Conservation (phyloP, 1,284 basidiomycete genomes). For the Porphyrellus sp. region DNA sequence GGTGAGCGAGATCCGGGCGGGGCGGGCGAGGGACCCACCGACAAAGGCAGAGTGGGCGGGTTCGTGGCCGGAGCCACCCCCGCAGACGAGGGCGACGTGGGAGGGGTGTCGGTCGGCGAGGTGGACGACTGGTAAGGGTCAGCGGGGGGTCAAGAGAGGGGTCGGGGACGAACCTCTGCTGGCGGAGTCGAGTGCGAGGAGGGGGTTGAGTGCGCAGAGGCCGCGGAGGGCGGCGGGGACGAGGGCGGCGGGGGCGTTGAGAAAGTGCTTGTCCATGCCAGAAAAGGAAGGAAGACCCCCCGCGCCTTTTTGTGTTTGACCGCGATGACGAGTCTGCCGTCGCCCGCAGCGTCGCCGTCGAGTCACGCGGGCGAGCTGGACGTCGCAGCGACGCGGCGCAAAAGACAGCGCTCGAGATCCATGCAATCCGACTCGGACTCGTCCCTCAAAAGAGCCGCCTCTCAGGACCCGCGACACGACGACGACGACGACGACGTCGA, state of each 20-base stretch:
- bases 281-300: slow-evolving; percentile 45
- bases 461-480: slow-evolving; percentile 50
- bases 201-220: slow-evolving; percentile 67
- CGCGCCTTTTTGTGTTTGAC: slow-evolving; percentile 9
- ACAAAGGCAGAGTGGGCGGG: slow-evolving; percentile 84
- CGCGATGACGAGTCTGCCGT: slow-evolving; percentile 37
- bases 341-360: slow-evolving; percentile 36
- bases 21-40: slow-evolving; percentile 40
- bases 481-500: slow-evolving; percentile 38
- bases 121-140: slow-evolving; percentile 54
- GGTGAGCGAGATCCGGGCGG: not conserved
- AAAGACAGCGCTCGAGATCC: slow-evolving; percentile 50
- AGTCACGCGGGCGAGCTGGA: slow-evolving; percentile 27
- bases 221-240: slow-evolving; percentile 78
- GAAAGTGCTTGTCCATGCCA: slow-evolving; percentile 48
- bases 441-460: slow-evolving; percentile 68
- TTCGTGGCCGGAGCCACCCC: slow-evolving; percentile 90
- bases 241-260: slow-evolving; percentile 65
- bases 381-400: slow-evolving; percentile 31
- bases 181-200: slow-evolving; percentile 61
- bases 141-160: not conserved
- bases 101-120: slow-evolving; percentile 52
- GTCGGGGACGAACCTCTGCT: slow-evolving; percentile 52
- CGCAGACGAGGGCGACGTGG: slow-evolving; percentile 81
- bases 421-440: slow-evolving; percentile 59